phyloP scores from a whole-genome alignment of 371 early-diverging fungal species.

The Blyttiomyces sp. region DNA sequence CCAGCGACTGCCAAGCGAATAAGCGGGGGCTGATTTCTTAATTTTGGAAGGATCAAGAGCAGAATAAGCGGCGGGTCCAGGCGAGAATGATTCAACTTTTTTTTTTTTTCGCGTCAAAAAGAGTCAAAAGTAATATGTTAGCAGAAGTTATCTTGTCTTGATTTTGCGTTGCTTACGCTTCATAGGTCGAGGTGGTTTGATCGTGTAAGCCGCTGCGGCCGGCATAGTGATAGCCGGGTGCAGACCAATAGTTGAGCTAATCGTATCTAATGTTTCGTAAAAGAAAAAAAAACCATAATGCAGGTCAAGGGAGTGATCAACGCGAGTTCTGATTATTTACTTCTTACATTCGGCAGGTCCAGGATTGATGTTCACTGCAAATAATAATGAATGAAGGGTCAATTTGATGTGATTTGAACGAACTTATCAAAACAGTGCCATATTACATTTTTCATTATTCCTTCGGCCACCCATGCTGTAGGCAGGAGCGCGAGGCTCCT shows the following conservation, averaged over 20 bases:
- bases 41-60: slow-evolving; percentile 41
- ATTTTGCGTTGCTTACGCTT: slow-evolving; percentile 23
- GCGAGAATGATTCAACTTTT: slow-evolving; percentile 43
- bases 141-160: not conserved
- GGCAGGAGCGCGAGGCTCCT: slow-evolving; percentile 46
- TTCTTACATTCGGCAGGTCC: slow-evolving; percentile 48
- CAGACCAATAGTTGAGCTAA: slow-evolving; percentile 43
- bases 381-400: no score
- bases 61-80: slow-evolving; percentile 49
- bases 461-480: slow-evolving; percentile 48
- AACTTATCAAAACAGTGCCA: no score
- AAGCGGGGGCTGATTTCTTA: slow-evolving; percentile 43
- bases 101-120: not conserved
- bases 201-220: slow-evolving; percentile 47
- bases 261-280: slow-evolving; percentile 20
- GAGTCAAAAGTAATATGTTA: not conserved
- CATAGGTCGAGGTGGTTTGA: slow-evolving; percentile 46
- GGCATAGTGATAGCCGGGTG: slow-evolving; percentile 44
- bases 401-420: no score
- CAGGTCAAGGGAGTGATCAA: not conserved
- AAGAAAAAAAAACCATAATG: no score
- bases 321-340: not conserved
- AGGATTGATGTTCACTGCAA: slow-evolving; percentile 36
- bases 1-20: slow-evolving; percentile 43
- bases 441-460: slow-evolving; percentile 29